A percentile compares a stretch with the other conserved stretches of the same genome.
Conservation (phyloP, 257 asterid species). For the Solanum gandarillasii region DNA sequence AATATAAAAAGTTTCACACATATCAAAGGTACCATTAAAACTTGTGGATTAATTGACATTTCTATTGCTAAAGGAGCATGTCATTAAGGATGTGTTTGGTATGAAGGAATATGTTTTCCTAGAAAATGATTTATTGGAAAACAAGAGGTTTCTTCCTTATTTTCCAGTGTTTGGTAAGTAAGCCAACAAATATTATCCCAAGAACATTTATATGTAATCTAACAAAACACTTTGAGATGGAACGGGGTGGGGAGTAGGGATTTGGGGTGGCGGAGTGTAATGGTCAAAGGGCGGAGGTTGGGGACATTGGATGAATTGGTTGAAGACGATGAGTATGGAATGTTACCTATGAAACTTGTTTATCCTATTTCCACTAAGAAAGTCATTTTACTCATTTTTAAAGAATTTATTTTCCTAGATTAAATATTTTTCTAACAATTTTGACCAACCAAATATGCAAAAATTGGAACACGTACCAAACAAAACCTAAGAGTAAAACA, state of each 20-base stretch:
- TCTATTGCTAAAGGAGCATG: background rate
- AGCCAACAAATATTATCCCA: background rate
- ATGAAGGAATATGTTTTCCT: background rate
- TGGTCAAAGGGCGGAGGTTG: background rate
- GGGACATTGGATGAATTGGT: background rate
- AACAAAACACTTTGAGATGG: background rate
- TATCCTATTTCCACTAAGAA: background rate
- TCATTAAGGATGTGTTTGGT: background rate
- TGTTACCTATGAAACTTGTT: background rate
- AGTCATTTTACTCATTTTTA: background rate
- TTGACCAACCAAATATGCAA: background rate
- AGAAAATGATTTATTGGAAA: background rate
- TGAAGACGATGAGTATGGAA: background rate
- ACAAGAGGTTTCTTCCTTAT: background rate
- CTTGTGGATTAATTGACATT: background rate
- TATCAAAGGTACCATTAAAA: background rate
- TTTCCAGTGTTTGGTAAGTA: background rate
- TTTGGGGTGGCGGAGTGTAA: background rate
- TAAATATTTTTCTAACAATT: background rate
- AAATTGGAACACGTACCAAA: background rate
- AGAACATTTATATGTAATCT: background rate
- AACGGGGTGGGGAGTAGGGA: background rate
- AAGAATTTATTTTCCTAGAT: background rate
- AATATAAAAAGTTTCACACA: background rate
- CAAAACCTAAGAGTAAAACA: background rate